Base-by-base conservation (phyloP, 257 asterid genomes). In the Solanum pennellii region DNA sequence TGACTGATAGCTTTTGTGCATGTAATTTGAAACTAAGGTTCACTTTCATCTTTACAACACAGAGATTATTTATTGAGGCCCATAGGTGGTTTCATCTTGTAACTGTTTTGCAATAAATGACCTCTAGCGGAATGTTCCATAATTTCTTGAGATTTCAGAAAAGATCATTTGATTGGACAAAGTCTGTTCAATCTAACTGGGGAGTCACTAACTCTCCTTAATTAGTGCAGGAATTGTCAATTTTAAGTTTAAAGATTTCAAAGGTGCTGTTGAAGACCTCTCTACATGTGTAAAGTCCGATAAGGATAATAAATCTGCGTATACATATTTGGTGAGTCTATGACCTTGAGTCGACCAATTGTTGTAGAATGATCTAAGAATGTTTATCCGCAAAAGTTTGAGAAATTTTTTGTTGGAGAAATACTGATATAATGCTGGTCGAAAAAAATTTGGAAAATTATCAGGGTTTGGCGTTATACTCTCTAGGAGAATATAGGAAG, bases 221-320 rank as follows among this genome's bases (percentile, higher is more conserved):
- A 76, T 87, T 87, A 33, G 56, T 92, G 93, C 95, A 97, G 99
- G 99, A 89, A 97, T 97, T 85, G 97, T 97, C 87, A 94, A 94
- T 93, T 97, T 92, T 92, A 97, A 97, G 91, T 97, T 93, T 90
- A 97, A 97, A 93, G 99, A 97, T 91, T 96, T 93, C 86, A 88
- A 88, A 92, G 94, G 98, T 91, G 98, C 99, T 88, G 97, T 93
- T 84, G 94, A 95, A 90, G 99, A 97, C 94, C 94, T 97, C 84
- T 91, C 98, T 88, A 92, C 91, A 42, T 97, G 99, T 72, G 95
- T 97, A 87, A 92, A 93, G 89, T 89, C 93, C 89, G 99, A 97
- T 33, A 91, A 90, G 90, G 93, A 92, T 87, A 95, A 96, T 94
- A 96, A 95, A 95, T 97, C 99, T 87, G 99, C 99, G 9, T 93